Evolutionary conservation across 78 protist genomes (phyloP), one percentile per base, ranked within the genome.

Genomic region (Mastigamoeba balamuthi): DNA sequence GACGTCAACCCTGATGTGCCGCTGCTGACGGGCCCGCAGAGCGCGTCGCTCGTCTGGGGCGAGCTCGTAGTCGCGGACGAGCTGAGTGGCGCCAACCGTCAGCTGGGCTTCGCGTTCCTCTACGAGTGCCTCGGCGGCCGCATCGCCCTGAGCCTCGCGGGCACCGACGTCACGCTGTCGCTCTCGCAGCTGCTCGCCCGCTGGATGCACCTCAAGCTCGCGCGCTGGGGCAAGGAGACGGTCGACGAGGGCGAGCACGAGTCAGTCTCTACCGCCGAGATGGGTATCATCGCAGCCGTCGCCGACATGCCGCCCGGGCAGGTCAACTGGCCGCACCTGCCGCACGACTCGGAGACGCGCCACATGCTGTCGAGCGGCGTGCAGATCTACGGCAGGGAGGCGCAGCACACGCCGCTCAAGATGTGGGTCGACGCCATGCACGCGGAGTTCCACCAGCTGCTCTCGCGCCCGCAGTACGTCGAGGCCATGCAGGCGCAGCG

Each of bases 61-160:
- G 83, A 77, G 44, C 40, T 58, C 40, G n/a, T 30, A 40, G 30
- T 68, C 40, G 28, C 44, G 4, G 81, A 71, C 25, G 83, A 67
- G 28, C 29, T 25, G 17, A 48, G 58, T 48, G 58, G 58, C 33
- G 58, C 58, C 58, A 48, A 48, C 53, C 43, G 65, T 58, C 58
- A 64, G 39, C 82, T 76, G 25, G 88, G 88, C 39, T 74, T 77
- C 65, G 52, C 53, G 28, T 78, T 83, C 76, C n/a, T 83, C 64
- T 77, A 77, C 75, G 68, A 72, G 42, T 44, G 68, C 33, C 27
- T 66, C 36, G 37, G 40, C 27, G 79, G 79, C 44, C 39, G 25
- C 33, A 1, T 42, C 38, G 8, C 2, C 36, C 1, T 10, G 37
- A 8, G 25, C 37, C 39, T 40, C 40, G 3, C 10, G 40, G 67